Percentiles rank a stretch among this genome's conserved stretches.
phyloP scores from a whole-genome alignment of 108 stramenopile genomes.

The Bacterosira constricta region DNA sequence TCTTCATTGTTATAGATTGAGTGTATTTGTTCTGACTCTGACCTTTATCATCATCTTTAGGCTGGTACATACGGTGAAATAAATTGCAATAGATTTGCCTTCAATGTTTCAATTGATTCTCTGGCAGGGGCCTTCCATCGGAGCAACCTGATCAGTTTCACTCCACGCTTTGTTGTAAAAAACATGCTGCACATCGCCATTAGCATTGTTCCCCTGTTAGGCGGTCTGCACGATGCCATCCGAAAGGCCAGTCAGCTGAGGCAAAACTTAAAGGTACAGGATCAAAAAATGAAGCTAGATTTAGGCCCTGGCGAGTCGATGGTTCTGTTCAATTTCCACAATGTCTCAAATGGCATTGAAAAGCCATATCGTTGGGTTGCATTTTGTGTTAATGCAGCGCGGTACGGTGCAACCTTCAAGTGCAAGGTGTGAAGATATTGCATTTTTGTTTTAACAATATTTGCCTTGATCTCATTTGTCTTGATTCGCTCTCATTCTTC shows the following conservation, averaged over 20 bases:
- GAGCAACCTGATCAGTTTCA: constrained; percentile 15
- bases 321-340: constrained; percentile 17
- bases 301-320: constrained; percentile 20
- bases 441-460: too few species aligned
- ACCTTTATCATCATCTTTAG: too few species aligned
- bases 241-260: constrained; percentile 5
- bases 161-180: constrained; percentile 31
- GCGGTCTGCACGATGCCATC: constrained; percentile 19
- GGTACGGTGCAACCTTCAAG: not conserved
- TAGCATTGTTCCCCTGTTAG: constrained; percentile 22
- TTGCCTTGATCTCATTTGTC: too few species aligned
- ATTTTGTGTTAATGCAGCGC: constrained; percentile 23
- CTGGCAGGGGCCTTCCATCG: constrained; percentile 22
- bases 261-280: not conserved
- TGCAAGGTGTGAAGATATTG: too few species aligned
- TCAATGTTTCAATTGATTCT: constrained; percentile 16
- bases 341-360: not conserved
- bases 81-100: constrained; percentile 5
- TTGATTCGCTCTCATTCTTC: too few species aligned
- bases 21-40: too few species aligned
- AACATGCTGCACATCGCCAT: constrained; percentile 36
- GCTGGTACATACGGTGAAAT: constrained; percentile 28
- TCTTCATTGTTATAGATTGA: too few species aligned
- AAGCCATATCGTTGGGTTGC: constrained; percentile 21
- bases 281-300: not conserved